Evolutionary conservation across 805 yeast species (phyloP).

Genomic region (Ogataea minuta): DNA sequence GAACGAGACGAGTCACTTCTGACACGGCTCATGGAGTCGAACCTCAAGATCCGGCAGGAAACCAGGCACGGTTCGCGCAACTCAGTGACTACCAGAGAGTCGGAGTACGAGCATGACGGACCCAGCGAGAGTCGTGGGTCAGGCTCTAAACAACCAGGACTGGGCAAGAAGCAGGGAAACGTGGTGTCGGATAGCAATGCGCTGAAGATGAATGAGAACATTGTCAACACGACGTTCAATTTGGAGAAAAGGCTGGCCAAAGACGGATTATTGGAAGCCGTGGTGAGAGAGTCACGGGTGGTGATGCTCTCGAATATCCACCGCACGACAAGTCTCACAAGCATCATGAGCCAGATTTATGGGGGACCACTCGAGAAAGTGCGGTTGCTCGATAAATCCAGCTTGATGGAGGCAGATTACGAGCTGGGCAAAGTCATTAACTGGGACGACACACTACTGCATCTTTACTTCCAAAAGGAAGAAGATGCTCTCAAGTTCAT

Average conservation of each 20-base stretch:
- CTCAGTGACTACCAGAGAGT: constrained; percentile 10
- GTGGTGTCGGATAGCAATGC: constrained; percentile 10
- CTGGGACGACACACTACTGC: constrained; percentile 35
- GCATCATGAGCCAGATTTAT: constrained; percentile 51
- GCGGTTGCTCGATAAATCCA: constrained; percentile 27
- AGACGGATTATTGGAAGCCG: constrained; percentile 10
- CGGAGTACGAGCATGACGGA: constrained; percentile 12
- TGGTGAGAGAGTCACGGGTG: constrained; percentile 18
- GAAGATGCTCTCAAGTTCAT: constrained; percentile 55
- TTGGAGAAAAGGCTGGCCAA: constrained; percentile 6
- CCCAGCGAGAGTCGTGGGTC: constrained; percentile 14
- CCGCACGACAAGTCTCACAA: constrained; percentile 42
- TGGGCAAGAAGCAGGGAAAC: constrained; percentile 8
- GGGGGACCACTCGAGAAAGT: constrained; percentile 72
- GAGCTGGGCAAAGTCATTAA: constrained; percentile 17
- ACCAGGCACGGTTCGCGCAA: constrained; percentile 7
- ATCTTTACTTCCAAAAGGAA: constrained; percentile 50
- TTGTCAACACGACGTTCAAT: constrained; percentile 16
- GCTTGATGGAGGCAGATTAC: constrained; percentile 10
- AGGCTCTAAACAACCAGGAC: constrained; percentile 1
- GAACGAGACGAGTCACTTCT: constrained; percentile 21
- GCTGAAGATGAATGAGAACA: constrained; percentile 21
- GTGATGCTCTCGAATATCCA: constrained; percentile 26
- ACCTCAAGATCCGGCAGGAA: constrained; percentile 12
- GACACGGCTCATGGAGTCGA: constrained; percentile 21